A percentile compares a stretch with the other conserved stretches of the same genome.
These are phyloP conservation scores for Angophora floribunda DNA, from an alignment of 345 rosid genomes.

Conservation along the genomic window DNA sequence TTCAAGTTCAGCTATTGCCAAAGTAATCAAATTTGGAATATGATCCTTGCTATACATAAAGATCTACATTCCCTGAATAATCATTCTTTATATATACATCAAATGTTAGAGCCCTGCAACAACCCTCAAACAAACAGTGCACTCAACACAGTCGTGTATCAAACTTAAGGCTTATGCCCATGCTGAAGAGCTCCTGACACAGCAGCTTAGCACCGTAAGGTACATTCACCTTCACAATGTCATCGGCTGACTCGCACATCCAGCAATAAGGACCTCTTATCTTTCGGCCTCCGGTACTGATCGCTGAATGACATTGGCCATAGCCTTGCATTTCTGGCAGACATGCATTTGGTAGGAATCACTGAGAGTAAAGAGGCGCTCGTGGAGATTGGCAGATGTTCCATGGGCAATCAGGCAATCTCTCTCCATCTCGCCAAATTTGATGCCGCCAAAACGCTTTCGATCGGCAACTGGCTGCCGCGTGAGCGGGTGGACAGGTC, in stretches of 20 bases:
- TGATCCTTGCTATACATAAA: too few relatives aligned
- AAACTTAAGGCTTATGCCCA: conserved; percentile 75
- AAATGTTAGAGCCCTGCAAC: background rate
- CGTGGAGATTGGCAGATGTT: conserved; percentile 71
- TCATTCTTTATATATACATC: too few relatives aligned
- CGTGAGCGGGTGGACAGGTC: conserved; percentile 89
- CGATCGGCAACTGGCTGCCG: conserved; percentile 85
- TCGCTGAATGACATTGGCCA: conserved; percentile 65
- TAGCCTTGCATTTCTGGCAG: conserved; percentile 47
- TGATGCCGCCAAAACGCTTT: conserved; percentile 77
- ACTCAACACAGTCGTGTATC: conserved; percentile 39
- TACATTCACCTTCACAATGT: conserved; percentile 47
- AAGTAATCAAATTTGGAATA: too few relatives aligned
- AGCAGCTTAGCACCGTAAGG: conserved; percentile 80
- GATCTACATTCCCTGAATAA: too few relatives aligned
- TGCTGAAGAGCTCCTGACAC: conserved; percentile 74
- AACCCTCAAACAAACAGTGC: background rate
- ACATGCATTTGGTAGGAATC: conserved; percentile 72
- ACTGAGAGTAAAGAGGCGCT: conserved; percentile 74
- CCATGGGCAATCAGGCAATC: conserved; percentile 88
- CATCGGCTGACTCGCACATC: conserved; percentile 43
- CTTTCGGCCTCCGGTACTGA: conserved; percentile 41
- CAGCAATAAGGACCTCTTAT: conserved; percentile 73
- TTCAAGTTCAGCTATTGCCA: too few relatives aligned
- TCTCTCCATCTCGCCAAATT: conserved; percentile 90